Conservation (phyloP, 441 rosid genomes). For the Euphorbia corollata region DNA sequence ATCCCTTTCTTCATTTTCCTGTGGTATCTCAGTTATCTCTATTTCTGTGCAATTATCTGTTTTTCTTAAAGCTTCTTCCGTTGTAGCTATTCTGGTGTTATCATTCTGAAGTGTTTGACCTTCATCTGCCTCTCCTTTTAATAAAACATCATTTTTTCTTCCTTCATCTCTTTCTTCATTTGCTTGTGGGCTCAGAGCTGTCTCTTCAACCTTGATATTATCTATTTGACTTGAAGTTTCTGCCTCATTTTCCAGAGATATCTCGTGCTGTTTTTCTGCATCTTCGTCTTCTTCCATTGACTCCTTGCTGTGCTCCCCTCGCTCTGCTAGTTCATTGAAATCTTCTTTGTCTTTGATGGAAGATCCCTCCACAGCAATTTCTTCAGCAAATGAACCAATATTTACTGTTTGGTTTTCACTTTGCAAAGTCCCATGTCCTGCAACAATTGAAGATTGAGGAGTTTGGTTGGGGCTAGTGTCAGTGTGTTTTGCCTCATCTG, state of each 20-base stretch:
- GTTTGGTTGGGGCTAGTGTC: conserved; percentile 5
- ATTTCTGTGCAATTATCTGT: conserved; percentile 4
- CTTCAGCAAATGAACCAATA: conserved; percentile 2
- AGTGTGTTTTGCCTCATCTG: conserved; percentile 11
- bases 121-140: conserved; percentile 18
- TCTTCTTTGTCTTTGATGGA: conserved; percentile 7
- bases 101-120: conserved; percentile 8
- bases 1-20: background rate
- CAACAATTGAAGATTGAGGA: background rate
- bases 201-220: background rate
- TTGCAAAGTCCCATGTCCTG: conserved; percentile 5
- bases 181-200: background rate
- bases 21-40: conserved; percentile 13
- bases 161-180: conserved; percentile 2
- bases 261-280: background rate
- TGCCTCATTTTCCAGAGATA: conserved; percentile 14
- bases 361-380: conserved; percentile 9
- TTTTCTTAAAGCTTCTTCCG: conserved; percentile 8
- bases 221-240: conserved; percentile 3
- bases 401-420: background rate
- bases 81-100: conserved; percentile 14
- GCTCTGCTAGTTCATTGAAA: conserved; percentile 10
- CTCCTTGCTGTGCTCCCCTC: conserved; percentile 12
- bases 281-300: conserved; percentile 19
- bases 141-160: conserved; percentile 1